Conservation (phyloP, 2,329 filamentous ascomycete species). For the Epicoccum sorghinum region DNA sequence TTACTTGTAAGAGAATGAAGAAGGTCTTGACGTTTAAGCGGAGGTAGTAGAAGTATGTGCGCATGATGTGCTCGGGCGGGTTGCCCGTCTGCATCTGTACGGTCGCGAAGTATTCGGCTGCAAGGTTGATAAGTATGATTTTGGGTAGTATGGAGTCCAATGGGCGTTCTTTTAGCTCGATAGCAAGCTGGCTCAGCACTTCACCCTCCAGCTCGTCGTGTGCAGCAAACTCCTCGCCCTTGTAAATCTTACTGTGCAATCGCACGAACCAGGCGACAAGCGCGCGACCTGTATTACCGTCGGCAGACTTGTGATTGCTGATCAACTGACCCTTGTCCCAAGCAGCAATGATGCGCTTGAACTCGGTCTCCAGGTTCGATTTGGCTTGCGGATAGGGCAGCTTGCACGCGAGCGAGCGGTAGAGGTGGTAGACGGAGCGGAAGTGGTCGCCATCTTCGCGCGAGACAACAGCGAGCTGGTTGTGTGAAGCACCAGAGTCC, state of each 20-base stretch:
- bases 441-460: constrained; percentile 80
- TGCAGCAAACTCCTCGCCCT: constrained; percentile 73
- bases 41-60: constrained; percentile 67
- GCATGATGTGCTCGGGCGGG: constrained; percentile 45
- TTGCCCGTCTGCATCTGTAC: constrained; percentile 58
- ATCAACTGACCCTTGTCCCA: constrained; percentile 63
- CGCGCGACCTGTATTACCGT: constrained; percentile 63
- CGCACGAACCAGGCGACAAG: constrained; percentile 83
- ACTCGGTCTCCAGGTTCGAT: constrained; percentile 79
- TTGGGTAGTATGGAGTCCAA: constrained; percentile 73
- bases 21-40: constrained; percentile 81
- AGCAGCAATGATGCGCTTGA: constrained; percentile 67
- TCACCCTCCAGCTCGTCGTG: constrained; percentile 85
- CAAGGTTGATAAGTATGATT: constrained; percentile 84
- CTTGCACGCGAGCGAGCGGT: constrained; percentile 77
- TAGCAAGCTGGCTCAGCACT: constrained; percentile 77
- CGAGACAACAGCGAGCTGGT: constrained; percentile 88
- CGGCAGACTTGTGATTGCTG: constrained; percentile 45
- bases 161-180: constrained; percentile 72
- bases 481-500: constrained; percentile 79
- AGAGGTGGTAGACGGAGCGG: constrained; percentile 86
- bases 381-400: constrained; percentile 76
- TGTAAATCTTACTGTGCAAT: constrained; percentile 83
- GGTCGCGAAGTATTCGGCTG: constrained; percentile 76
- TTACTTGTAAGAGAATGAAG: constrained; percentile 70